These are phyloP conservation scores for Musa beccarii DNA, from an alignment of 176 grass and related monocot species.

Conservation along the genomic window DNA sequence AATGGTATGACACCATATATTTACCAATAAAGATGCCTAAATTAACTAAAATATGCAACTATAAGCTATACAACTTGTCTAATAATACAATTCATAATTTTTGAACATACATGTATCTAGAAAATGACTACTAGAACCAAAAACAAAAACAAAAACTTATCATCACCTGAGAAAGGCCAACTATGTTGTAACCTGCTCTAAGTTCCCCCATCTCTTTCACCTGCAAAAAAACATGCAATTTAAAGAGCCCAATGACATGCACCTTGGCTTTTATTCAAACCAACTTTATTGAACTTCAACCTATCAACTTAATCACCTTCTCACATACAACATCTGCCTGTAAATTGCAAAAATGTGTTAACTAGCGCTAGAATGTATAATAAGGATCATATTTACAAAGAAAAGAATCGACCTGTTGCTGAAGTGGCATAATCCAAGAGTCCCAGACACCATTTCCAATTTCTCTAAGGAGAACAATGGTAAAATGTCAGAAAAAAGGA, in stretches of 20 bases:
- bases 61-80: no score
- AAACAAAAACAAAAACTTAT: neutral
- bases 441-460: constrained; percentile 1
- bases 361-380: constrained; percentile 10
- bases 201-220: constrained; percentile 79
- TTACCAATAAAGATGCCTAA: no score
- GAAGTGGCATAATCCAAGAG: constrained; percentile 2
- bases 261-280: constrained; percentile 8
- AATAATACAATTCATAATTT: no score
- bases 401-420: neutral
- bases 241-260: constrained; percentile 3
- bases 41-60: no score
- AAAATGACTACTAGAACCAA: neutral
- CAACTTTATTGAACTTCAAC: constrained; percentile 23
- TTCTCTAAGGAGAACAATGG: neutral
- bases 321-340: constrained; percentile 71
- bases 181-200: constrained; percentile 62
- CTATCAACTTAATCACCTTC: constrained; percentile 46
- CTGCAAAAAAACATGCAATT: constrained; percentile 40
- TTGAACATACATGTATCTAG: neutral
- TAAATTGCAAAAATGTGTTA: neutral
- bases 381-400: neutral
- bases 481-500: neutral
- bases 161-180: constrained; percentile 83
- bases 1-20: no score